A percentile compares a stretch with the other conserved stretches of the same genome.
Conservation (phyloP, 2,329 filamentous ascomycete species). For the Penicillium sp. region DNA sequence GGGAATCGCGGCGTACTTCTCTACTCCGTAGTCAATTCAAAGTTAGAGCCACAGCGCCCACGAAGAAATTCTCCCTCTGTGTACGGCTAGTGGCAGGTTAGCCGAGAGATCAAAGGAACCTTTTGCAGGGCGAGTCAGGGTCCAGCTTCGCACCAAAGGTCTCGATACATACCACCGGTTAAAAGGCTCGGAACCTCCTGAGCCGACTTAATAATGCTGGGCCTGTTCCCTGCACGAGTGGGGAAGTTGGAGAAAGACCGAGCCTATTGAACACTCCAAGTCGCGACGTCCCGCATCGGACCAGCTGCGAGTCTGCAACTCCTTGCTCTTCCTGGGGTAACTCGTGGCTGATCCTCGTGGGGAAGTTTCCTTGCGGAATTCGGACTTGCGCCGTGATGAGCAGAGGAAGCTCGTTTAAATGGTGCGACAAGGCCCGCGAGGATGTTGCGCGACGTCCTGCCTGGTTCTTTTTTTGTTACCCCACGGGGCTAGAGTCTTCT, state of each 20-base stretch:
- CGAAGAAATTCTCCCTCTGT: neutral
- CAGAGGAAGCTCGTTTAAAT: slow-evolving; percentile 10
- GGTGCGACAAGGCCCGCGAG: neutral
- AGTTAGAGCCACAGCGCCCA: neutral
- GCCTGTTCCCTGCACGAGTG: neutral
- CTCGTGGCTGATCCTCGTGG: slow-evolving; percentile 22
- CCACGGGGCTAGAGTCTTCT: neutral
- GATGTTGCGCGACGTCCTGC: neutral
- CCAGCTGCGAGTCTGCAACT: slow-evolving; percentile 6
- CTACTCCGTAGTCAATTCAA: too few relatives aligned
- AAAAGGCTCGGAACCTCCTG: neutral
- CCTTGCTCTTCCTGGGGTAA: slow-evolving; percentile 12
- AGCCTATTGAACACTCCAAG: neutral
- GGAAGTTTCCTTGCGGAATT: slow-evolving; percentile 12
- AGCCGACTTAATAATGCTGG: neutral
- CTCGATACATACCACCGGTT: neutral
- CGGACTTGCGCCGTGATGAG: slow-evolving; percentile 15
- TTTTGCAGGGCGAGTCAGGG: neutral
- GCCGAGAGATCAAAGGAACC: neutral
- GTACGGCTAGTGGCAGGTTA: neutral
- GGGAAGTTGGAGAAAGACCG: neutral
- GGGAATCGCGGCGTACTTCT: neutral
- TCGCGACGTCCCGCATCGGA: slow-evolving; percentile 11
- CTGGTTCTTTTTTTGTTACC: neutral
- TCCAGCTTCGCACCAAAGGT: neutral